Base-by-base conservation (phyloP, 345 rosid species). In the Hibiscus tridactylites region DNA sequence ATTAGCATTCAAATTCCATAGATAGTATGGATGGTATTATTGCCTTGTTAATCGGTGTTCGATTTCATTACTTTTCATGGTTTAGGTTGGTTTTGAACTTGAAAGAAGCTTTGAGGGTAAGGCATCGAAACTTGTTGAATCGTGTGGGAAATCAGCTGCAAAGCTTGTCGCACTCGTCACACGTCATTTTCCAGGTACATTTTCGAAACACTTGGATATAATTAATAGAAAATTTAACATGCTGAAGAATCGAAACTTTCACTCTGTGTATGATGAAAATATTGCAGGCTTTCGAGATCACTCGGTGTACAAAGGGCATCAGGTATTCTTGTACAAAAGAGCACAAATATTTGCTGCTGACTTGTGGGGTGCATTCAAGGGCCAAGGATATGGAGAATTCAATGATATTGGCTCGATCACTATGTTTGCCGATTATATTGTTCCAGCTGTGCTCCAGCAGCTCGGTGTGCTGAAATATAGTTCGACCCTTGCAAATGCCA, bases 311-410 rank as follows among this genome's bases (percentile, higher is more conserved):
- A 87, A 86, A 79, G 93, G 93, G 53, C 87, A 66, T 81, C 96
- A 88, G 74, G 83, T 91, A 60, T 91, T 88, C 79, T 81, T 88
- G 77, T 91, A 91, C 46, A 88, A 91, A 81, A 83, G 91, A 76
- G 96, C 93, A 74, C 96, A 91, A 83, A 91, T 88, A 72, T 87
- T 88, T 85, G 89, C 83, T 66, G 86, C 93, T 13, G 96, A 91
- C 82, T 75, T 91, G 70, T 85, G 85, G 85, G 96, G 96, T 33
- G 91, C 96, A 74, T 91, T 91, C 84, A 87, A 87, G 80, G 93
- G 96, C 35, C 79, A 83, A 73, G 80, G 89, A 59, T 85, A 82
- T 78, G 96, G 96, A 67, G 91, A 91, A 69, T 87, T 90, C 73
- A 24, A 72, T 35, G 96, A 88, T 65, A 80, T 91, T 76, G 78